Evolutionary conservation across 148 eudicot species (phyloP).

Genomic region (Salicornia ramosissima): DNA sequence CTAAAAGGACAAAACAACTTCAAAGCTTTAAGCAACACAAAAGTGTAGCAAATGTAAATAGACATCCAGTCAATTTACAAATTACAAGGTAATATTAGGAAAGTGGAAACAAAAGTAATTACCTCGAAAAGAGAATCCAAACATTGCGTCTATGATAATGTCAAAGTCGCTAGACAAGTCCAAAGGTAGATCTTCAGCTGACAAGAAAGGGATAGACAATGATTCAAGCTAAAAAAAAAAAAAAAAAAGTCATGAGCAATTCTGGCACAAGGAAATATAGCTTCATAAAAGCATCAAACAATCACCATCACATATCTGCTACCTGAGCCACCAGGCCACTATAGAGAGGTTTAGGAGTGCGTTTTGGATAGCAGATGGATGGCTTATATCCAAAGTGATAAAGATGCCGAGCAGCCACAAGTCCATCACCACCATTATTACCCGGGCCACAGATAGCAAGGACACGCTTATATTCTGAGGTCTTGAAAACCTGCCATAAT

Average conservation of each 20-base stretch:
- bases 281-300: constrained; percentile 5
- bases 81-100: neutral
- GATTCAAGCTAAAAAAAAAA: constrained; percentile 79
- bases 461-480: constrained; percentile 57
- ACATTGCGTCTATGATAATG: constrained; percentile 86
- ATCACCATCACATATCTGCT: constrained; percentile 8
- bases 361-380: constrained; percentile 83
- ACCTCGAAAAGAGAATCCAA: constrained; percentile 98
- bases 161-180: constrained; percentile 72
- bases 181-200: constrained; percentile 71
- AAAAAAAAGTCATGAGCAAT: constrained; percentile 24
- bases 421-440: constrained; percentile 98
- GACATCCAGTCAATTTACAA: neutral
- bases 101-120: too few species aligned
- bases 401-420: constrained; percentile 95
- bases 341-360: constrained; percentile 85
- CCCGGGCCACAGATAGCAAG: constrained; percentile 98
- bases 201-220: constrained; percentile 68
- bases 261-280: neutral
- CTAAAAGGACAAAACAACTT: neutral
- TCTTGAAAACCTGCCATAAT: constrained; percentile 62
- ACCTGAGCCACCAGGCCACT: constrained; percentile 93
- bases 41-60: neutral
- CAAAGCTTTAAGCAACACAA: constrained; percentile 7
- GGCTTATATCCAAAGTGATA: constrained; percentile 92